These are phyloP conservation scores for Abelmoschus esculentus DNA, from an alignment of 345 rosid genomes.

Conservation along the genomic window DNA sequence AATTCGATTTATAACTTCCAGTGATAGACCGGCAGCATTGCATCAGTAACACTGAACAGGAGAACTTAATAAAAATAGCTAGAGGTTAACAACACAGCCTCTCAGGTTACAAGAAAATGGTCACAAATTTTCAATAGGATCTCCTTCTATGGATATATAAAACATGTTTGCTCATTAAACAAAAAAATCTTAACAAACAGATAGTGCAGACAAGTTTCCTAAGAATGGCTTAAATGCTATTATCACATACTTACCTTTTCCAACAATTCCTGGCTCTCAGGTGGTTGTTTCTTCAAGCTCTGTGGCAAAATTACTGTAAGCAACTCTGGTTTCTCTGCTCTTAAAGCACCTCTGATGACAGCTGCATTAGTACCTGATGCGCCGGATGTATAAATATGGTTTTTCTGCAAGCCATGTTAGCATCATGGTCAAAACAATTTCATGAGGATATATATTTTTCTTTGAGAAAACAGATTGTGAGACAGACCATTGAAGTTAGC, in stretches of 20 bases:
- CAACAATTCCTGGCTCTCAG: conserved; percentile 91
- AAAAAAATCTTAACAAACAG: not conserved
- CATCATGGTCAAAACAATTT: conserved; percentile 12
- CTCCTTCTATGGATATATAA: not conserved
- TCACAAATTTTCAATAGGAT: not conserved
- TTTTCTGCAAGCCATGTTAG: conserved; percentile 58
- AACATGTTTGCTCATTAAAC: not conserved
- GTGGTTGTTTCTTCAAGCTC: conserved; percentile 85
- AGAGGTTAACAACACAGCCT: not conserved
- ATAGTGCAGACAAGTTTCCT: not conserved
- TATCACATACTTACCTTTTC: conserved; percentile 42
- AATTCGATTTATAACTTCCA: not conserved
- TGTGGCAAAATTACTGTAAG: conserved; percentile 92
- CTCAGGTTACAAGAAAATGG: not conserved
- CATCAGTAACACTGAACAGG: not conserved
- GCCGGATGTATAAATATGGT: conserved; percentile 95
- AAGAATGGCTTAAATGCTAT: not conserved
- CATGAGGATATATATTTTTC: not conserved
- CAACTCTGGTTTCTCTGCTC: conserved; percentile 93
- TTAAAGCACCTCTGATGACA: conserved; percentile 92
- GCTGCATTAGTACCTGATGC: conserved; percentile 98
- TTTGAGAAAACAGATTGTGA: not conserved
- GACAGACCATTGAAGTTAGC: not conserved
- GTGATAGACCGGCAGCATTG: not conserved
- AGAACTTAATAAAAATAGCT: not conserved